A percentile compares a stretch with the other conserved stretches of the same genome.
Evolutionary conservation across 495 filamentous ascomycete species (phyloP).

Genomic region (Parathielavia hyrcaniae): DNA sequence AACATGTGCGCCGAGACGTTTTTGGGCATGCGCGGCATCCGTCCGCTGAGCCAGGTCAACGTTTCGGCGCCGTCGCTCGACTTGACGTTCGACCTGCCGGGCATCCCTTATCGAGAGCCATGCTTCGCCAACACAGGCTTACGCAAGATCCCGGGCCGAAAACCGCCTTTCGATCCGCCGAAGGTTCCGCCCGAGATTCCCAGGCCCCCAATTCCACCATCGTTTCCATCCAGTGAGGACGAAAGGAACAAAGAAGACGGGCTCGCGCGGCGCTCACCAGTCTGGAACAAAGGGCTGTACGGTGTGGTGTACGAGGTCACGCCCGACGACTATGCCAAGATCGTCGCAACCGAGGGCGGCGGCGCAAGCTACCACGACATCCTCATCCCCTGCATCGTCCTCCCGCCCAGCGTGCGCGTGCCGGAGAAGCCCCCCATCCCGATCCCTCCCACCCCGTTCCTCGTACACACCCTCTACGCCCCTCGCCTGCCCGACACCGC

Average conservation of each 20-base stretch:
- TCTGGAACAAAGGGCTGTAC: conserved; percentile 72
- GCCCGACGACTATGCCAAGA: conserved; percentile 67
- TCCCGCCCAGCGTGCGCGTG: conserved; percentile 45
- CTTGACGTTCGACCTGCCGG: conserved; percentile 79
- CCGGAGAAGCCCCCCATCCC: conserved; percentile 40
- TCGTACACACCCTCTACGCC: conserved; percentile 42
- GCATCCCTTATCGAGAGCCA: conserved; percentile 80
- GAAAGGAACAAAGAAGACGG: conserved; percentile 28
- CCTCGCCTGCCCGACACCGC: conserved; percentile 32
- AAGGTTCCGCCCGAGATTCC: conserved; percentile 30
- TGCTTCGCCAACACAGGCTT: conserved; percentile 79
- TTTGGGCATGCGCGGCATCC: conserved; percentile 65
- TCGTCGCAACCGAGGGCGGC: conserved; percentile 86
- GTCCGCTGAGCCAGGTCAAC: conserved; percentile 67
- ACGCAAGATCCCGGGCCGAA: conserved; percentile 41
- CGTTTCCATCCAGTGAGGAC: conserved; percentile 23
- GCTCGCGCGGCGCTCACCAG: conserved; percentile 23
- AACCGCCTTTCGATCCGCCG: conserved; percentile 30
- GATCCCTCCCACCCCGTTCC: conserved; percentile 38
- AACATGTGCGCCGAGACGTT: conserved; percentile 77
- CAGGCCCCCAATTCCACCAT: conserved; percentile 10
- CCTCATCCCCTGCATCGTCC: conserved; percentile 65
- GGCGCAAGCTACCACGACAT: conserved; percentile 76
- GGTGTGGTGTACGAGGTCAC: conserved; percentile 96
- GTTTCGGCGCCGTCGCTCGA: conserved; percentile 71